A percentile compares a stretch with the other conserved stretches of the same genome.
phyloP scores from a whole-genome alignment of 2,329 filamentous ascomycete genomes.

The Diaporthe australafricana region DNA sequence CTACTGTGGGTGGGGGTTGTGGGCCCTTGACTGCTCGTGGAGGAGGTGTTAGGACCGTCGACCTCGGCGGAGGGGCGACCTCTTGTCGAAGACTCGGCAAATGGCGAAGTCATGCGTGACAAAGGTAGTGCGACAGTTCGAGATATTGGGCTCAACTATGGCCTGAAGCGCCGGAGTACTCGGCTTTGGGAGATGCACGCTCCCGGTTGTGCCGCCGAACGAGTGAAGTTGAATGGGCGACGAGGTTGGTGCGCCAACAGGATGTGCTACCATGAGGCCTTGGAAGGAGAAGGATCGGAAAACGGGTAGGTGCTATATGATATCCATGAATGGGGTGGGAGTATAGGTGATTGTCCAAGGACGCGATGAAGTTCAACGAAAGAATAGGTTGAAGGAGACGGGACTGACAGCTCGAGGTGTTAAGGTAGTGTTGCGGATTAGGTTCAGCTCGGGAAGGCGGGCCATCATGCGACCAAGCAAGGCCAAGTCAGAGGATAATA shows the following conservation, averaged over 20 bases:
- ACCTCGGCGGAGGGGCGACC: conserved; percentile 45
- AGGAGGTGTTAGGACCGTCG: conserved; percentile 31
- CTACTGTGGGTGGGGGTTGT: conserved; percentile 39
- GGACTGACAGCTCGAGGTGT: not conserved
- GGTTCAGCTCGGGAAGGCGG: conserved; percentile 17
- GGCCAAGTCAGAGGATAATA: conserved; percentile 39
- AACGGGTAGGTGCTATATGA: not conserved
- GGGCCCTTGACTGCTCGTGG: conserved; percentile 35
- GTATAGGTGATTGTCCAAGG: not conserved
- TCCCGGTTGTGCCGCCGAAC: conserved; percentile 3
- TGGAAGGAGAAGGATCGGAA: not conserved
- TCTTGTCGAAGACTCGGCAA: conserved; percentile 43
- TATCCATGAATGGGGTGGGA: conserved; percentile 11
- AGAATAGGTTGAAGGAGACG: not conserved
- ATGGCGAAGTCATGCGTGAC: conserved; percentile 55
- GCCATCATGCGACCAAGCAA: conserved; percentile 41
- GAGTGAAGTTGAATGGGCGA: not conserved
- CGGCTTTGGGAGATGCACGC: not conserved
- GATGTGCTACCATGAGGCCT: not conserved
- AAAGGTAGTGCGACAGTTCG: not conserved
- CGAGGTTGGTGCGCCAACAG: not conserved
- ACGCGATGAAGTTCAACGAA: conserved; percentile 4
- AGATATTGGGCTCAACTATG: conserved; percentile 1
- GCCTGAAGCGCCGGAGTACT: not conserved
- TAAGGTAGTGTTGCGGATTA: not conserved